These are phyloP conservation scores for Naganishia sp. DNA, from an alignment of 1,284 basidiomycete species.

Conservation along the genomic window DNA sequence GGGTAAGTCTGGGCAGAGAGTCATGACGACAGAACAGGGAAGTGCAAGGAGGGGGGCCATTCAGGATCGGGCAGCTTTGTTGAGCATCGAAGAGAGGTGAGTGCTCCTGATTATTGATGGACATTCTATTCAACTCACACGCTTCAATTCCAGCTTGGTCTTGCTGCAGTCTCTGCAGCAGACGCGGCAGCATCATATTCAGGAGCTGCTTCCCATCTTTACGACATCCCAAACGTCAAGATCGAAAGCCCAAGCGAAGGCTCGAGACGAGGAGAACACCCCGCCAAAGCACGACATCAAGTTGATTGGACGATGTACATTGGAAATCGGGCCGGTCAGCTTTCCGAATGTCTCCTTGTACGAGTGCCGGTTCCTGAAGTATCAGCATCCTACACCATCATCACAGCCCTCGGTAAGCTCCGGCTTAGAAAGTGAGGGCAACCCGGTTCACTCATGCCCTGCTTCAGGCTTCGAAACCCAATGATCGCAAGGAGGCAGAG, in stretches of 20 bases:
- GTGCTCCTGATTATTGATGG: not conserved
- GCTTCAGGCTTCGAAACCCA: not conserved
- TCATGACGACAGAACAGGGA: too few relatives aligned
- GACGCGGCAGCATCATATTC: conserved; percentile 22
- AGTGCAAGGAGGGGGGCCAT: not conserved
- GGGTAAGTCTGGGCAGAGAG: not conserved
- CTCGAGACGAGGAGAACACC: conserved; percentile 5
- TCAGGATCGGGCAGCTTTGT: not conserved
- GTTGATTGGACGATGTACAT: conserved; percentile 12
- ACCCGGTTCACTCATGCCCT: not conserved
- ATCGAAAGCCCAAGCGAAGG: not conserved
- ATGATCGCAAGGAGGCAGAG: not conserved
- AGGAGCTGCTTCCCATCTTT: conserved; percentile 24
- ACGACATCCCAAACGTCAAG: not conserved
- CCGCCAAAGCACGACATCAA: conserved; percentile 14
- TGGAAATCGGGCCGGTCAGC: conserved; percentile 18
- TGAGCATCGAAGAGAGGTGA: conserved; percentile 13
- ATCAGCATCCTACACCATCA: not conserved
- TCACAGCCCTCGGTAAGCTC: not conserved
- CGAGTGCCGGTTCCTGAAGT: conserved; percentile 17
- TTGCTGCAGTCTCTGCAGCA: conserved; percentile 26
- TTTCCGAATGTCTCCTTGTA: conserved; percentile 16
- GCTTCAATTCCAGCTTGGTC: not conserved
- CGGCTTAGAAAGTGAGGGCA: not conserved
- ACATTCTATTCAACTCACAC: not conserved